Conservation (phyloP, 495 filamentous ascomycete genomes). For the Hypoxylon rickii region DNA sequence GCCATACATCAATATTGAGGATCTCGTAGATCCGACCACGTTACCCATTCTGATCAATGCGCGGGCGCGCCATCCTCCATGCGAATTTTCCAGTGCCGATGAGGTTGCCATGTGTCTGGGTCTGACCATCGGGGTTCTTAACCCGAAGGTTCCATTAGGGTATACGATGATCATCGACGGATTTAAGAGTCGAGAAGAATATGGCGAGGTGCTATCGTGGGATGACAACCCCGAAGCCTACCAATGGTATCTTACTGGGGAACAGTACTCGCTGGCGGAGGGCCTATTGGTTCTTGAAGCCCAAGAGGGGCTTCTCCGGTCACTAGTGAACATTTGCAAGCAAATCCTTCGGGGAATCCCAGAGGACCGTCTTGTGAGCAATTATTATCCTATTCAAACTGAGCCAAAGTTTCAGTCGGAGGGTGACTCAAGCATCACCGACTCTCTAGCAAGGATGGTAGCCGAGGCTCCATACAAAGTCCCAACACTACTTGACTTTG, state of each 20-base stretch:
- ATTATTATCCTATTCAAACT: conserved; percentile 38
- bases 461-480: conserved; percentile 56
- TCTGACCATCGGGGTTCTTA: conserved; percentile 30
- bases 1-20: conserved; percentile 64
- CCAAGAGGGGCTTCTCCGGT: conserved; percentile 51
- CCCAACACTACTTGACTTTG: conserved; percentile 51
- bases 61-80: conserved; percentile 49
- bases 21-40: conserved; percentile 48
- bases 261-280: conserved; percentile 45
- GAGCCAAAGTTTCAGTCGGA: conserved; percentile 43
- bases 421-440: conserved; percentile 12
- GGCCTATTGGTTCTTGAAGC: conserved; percentile 54
- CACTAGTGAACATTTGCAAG: conserved; percentile 50
- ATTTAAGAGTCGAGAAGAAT: conserved; percentile 37
- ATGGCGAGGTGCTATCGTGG: conserved; percentile 53
- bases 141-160: conserved; percentile 44
- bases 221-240: conserved; percentile 47
- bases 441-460: conserved; percentile 39
- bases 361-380: conserved; percentile 12
- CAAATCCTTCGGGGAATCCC: conserved; percentile 53
- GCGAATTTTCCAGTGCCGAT: conserved; percentile 50
- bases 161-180: conserved; percentile 53
- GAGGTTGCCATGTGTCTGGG: conserved; percentile 41
- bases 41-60: conserved; percentile 56
- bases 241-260: conserved; percentile 33